Percentiles rank a stretch among this genome's conserved stretches.
phyloP scores from a whole-genome alignment of 495 filamentous ascomycete genomes.

The Terfezia boudieri region DNA sequence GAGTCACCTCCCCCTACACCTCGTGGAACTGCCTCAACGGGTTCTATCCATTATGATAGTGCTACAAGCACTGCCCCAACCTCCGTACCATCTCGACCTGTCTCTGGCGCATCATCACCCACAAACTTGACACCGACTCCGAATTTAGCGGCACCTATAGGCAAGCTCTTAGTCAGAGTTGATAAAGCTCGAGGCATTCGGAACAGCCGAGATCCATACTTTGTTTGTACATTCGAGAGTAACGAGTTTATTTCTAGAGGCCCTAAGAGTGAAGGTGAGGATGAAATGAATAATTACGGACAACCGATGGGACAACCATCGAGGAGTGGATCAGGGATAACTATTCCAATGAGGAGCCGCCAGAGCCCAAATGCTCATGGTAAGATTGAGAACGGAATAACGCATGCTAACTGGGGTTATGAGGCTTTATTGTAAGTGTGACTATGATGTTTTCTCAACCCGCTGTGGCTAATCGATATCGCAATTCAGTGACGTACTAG shows the following conservation, averaged over 20 bases:
- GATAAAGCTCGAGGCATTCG: conserved; percentile 59
- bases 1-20: conserved; percentile 18
- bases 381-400: conserved; percentile 32
- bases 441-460: neutral
- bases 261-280: conserved; percentile 27
- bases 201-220: conserved; percentile 71
- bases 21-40: conserved; percentile 16
- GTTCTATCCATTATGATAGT: conserved; percentile 10
- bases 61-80: conserved; percentile 5
- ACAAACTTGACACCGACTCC: conserved; percentile 19
- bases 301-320: too few species aligned
- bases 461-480: conserved; percentile 18
- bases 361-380: conserved; percentile 79
- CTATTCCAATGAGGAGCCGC: conserved; percentile 85
- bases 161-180: conserved; percentile 76
- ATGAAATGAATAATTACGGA: neutral
- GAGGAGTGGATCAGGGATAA: conserved; percentile 32
- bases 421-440: conserved; percentile 74
- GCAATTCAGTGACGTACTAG: conserved; percentile 62
- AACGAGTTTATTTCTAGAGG: conserved; percentile 87
- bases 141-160: conserved; percentile 54
- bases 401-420: conserved; percentile 85
- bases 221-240: conserved; percentile 89
- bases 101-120: conserved; percentile 4
- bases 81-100: conserved; percentile 4